Base-by-base conservation (phyloP, 495 filamentous ascomycete species). In the Aspergillus bridgeri region DNA sequence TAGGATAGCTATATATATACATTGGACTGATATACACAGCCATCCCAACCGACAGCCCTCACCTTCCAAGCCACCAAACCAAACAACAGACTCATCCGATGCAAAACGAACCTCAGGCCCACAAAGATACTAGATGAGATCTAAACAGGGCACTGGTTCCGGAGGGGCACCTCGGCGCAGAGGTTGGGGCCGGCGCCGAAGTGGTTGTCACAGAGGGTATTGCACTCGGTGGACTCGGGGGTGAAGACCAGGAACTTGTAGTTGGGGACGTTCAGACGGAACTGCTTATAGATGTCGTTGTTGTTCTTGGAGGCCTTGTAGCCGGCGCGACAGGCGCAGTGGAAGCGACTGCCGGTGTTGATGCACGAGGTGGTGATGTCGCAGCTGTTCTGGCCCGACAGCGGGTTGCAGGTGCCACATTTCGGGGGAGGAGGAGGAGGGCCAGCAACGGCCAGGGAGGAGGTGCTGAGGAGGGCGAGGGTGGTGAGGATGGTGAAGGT, bases 281-380 rank as follows among this genome's bases (percentile, higher is more conserved):
- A 78, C 63, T 77, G 71, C 58, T 65, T 48, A 5, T 54, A 56
- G 42, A 75, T 57, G 60, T 76, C 59, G 22, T 64, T 62, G 58
- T 78, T 70, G 21, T 59, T 18, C 22, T 53, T 24, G 11, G 72
- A 74, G 83, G 56, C 83, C 86, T 59, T 94, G 87, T 72, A 78
- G 84, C 60, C 89, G 80, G 57, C 79, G 81, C 53, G 81, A 82
- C 61, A 89, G 60, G 89, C 89, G 15, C 87, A 91, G 71, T 90
- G 91, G 59, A 88, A 94, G 66, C 75, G 89, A 45, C 74, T 83
- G 27, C 87, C 86, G 0, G 87, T 83, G 56, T 75, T 94, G 53
- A 78, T 78, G 60, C 75, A 78, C 33, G 73, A 76, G 45, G 75
- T 78, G 13, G 72, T 74, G 25, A 72, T 58, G 52, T 76, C 75